Evolutionary conservation across 2,329 filamentous ascomycete species (phyloP).

Genomic region (Huntiella moniliformis): DNA sequence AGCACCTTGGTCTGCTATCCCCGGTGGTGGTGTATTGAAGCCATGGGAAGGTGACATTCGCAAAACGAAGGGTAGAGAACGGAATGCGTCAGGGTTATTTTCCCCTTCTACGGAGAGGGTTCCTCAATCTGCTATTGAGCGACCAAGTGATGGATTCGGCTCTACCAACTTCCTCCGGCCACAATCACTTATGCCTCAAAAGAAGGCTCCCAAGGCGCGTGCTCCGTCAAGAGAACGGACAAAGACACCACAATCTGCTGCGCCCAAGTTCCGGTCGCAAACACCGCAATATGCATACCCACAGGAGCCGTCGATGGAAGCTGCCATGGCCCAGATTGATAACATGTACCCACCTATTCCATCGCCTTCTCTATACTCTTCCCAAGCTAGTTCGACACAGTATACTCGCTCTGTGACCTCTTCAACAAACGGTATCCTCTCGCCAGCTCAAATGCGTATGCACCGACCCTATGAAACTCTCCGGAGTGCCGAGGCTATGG

Average conservation of each 20-base stretch:
- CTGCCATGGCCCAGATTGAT: conserved; percentile 6
- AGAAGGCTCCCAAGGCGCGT: not conserved
- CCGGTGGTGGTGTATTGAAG: not conserved
- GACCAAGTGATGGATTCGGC: not conserved
- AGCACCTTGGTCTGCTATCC: not conserved
- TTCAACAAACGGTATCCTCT: not conserved
- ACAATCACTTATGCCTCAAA: not conserved
- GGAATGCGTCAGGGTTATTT: not conserved
- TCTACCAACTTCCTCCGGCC: no score
- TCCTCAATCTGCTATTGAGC: not conserved
- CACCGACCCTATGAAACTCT: conserved; percentile 7
- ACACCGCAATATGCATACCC: not conserved
- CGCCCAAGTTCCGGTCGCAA: not conserved
- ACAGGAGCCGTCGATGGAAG: not conserved
- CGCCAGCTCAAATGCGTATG: not conserved
- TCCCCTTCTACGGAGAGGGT: not conserved
- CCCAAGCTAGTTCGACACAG: conserved; percentile 3
- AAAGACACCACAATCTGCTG: not conserved
- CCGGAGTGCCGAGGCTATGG: conserved; percentile 6
- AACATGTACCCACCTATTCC: conserved; percentile 8
- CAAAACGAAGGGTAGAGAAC: not conserved
- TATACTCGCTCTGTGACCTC: not conserved
- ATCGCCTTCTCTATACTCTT: conserved; percentile 9
- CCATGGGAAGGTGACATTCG: not conserved
- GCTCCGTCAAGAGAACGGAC: not conserved